These are phyloP conservation scores for Apiotrichum mycotoxinovorans DNA, from an alignment of 1,284 basidiomycete genomes.

Conservation along the genomic window DNA sequence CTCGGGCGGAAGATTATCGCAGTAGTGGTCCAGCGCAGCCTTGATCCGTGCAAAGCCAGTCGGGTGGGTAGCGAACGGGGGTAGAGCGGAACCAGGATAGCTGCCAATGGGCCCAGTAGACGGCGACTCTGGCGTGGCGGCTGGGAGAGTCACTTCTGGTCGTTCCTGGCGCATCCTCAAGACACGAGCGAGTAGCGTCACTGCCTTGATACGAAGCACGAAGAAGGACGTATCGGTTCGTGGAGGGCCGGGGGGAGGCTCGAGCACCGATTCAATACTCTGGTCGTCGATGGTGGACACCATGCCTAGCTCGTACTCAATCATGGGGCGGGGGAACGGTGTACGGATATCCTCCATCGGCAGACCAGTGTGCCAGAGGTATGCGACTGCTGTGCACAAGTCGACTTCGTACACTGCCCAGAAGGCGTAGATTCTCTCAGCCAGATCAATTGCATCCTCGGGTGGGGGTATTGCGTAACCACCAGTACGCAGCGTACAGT, in stretches of 20 bases:
- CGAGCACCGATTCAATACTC: constrained; percentile 17
- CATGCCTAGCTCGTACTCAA: constrained; percentile 27
- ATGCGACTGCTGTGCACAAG: constrained; percentile 30
- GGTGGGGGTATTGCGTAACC: constrained; percentile 23
- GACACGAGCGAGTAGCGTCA: constrained; percentile 22
- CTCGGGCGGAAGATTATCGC: constrained; percentile 25
- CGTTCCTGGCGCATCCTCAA: constrained; percentile 21
- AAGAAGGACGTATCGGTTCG: constrained; percentile 19
- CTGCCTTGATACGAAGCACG: constrained; percentile 25
- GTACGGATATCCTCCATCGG: constrained; percentile 29
- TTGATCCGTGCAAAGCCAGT: constrained; percentile 17
- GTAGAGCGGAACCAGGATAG: constrained; percentile 17
- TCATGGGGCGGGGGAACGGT: constrained; percentile 31
- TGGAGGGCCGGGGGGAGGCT: constrained; percentile 2
- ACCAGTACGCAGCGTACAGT: constrained; percentile 23
- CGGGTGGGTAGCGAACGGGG: constrained; percentile 17
- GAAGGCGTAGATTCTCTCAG: constrained; percentile 34
- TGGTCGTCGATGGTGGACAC: constrained; percentile 26
- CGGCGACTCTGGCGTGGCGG: background rate
- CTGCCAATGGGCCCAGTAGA: constrained; percentile 1
- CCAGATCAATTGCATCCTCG: constrained; percentile 24
- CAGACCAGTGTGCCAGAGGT: constrained; percentile 33
- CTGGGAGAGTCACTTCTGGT: constrained; percentile 15
- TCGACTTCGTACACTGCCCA: constrained; percentile 39
- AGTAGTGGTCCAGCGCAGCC: constrained; percentile 15